phyloP scores from a whole-genome alignment of 306 rosid genomes.

The Lathyrus sativus region DNA sequence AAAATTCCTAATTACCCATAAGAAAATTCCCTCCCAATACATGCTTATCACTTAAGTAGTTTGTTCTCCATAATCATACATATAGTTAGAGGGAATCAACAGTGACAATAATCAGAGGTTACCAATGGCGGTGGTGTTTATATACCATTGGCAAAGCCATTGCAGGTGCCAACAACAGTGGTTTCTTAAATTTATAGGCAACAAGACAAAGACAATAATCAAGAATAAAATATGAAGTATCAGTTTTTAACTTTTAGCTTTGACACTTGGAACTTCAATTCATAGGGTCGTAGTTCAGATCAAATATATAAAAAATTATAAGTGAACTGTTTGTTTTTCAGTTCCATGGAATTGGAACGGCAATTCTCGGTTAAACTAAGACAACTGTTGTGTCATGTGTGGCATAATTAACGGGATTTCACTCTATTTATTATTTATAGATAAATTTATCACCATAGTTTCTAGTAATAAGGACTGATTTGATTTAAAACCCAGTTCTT shows the following conservation, averaged over 20 bases:
- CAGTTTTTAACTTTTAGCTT: neutral
- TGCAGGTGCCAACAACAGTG: neutral
- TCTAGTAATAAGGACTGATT: neutral
- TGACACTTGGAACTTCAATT: constrained; percentile 10
- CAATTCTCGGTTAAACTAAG: neutral
- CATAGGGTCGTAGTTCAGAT: neutral
- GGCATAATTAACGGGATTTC: neutral
- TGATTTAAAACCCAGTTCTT: neutral
- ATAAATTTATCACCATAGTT: constrained; percentile 7
- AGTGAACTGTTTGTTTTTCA: neutral
- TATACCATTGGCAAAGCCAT: too few species aligned
- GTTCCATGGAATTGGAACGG: neutral
- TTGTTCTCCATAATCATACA: constrained; percentile 29
- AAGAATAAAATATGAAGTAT: neutral
- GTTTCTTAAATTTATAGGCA: neutral
- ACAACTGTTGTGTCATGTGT: neutral
- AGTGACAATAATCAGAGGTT: neutral
- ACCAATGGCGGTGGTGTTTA: neutral
- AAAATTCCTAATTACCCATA: neutral
- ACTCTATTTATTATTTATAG: neutral
- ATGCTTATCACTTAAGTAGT: neutral
- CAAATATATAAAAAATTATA: neutral
- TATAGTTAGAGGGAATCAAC: neutral
- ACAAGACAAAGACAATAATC: neutral
- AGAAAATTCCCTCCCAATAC: constrained; percentile 4